Conservation (phyloP, 768 basidiomycete species). For the Lactifluus echinatus region DNA sequence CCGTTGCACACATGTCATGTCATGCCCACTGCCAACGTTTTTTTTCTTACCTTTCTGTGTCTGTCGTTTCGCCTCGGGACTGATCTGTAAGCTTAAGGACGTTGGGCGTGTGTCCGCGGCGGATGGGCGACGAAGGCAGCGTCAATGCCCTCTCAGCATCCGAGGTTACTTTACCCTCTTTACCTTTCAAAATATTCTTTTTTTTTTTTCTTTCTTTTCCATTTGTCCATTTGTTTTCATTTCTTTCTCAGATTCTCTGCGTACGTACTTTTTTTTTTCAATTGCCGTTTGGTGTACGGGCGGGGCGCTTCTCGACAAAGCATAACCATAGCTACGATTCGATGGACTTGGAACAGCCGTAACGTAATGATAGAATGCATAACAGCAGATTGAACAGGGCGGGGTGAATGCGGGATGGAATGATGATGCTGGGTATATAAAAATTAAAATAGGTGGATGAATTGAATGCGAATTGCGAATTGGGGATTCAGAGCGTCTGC, state of each 20-base stretch:
- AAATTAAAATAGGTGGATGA: no score
- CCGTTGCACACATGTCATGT: neutral
- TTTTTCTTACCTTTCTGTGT: neutral
- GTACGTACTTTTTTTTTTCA: neutral
- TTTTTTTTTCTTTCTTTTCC: neutral
- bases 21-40: neutral
- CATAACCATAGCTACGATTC: conserved; percentile 18
- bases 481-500: no score
- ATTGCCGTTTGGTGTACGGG: no score
- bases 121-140: neutral
- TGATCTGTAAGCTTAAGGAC: neutral
- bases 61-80: neutral
- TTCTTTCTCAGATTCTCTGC: neutral
- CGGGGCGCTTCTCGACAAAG: neutral
- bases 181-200: neutral
- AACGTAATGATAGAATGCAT: conserved; percentile 17
- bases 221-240: neutral
- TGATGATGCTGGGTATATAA: neutral
- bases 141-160: neutral
- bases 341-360: conserved; percentile 18
- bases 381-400: neutral
- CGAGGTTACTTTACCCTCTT: neutral
- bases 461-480: neutral
- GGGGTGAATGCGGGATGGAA: neutral
- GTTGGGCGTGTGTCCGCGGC: neutral